Evolutionary conservation across 257 asterid genomes (phyloP), one percentile per base, ranked within the genome.

Genomic region (Lycium barbarum): DNA sequence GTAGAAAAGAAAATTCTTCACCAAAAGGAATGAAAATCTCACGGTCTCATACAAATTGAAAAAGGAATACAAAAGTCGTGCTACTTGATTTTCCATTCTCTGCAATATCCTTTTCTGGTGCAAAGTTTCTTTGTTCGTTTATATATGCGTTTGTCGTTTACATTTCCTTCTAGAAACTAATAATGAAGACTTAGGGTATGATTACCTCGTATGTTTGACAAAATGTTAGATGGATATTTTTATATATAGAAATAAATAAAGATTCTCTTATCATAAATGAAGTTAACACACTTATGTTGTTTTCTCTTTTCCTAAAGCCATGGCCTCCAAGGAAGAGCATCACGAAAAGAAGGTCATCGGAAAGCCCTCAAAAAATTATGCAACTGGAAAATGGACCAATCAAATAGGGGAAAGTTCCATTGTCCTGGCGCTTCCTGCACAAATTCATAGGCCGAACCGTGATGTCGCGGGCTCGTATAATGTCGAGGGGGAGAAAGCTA

Each of bases 381-480:
- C 0, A 22, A 26, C 7, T 2, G 1, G 2, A 13, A 33, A 65
- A 26, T 4, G 4, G 3, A 0, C 1, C 0, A 1, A 2, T 65
- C 43, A 11, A 26, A 8, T 11, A 2, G 14, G 72, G 12, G 72
- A 0, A 22, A 22, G 17, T 63, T 63, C 40, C 40, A 20, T 7
- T 63, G 3, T 4, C 40, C 4, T 22, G 70, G 38, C 17, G 0
- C 22, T 7, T 4, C 9, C 17, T 11, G 2, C 2, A 5, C 18
- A 8, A 26, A 26, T 10, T 65, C 43, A 12, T 17, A 4, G 6
- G 5, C 13, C 5, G 47, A 9, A 7, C 0, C 14, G 10, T 1
- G 6, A 35, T 67, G 2, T 3, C 5, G 35, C 14, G 2, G 13
- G 14, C 20, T 4, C 5, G 17, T 13, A 11, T 35, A 35, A 6